A percentile compares a stretch with the other conserved stretches of the same genome.
These are phyloP conservation scores for Fusarium gaditjirri DNA, from an alignment of 2,329 filamentous ascomycete species.

Conservation along the genomic window DNA sequence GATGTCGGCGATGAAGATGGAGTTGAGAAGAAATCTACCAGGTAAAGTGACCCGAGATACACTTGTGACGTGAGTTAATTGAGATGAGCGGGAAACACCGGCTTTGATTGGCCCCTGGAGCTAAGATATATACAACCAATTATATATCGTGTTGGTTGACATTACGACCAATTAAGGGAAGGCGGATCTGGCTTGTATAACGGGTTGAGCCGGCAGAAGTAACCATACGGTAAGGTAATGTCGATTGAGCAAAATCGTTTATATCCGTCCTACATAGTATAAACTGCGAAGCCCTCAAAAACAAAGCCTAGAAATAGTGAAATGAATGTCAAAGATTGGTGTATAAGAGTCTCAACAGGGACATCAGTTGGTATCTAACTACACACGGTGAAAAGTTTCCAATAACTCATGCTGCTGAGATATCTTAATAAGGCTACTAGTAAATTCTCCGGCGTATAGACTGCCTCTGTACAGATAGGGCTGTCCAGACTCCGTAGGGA, in stretches of 20 bases:
- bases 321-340: not conserved
- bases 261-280: not conserved
- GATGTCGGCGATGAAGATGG: slow-evolving; percentile 21
- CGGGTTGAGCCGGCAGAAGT: not conserved
- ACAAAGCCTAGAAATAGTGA: not conserved
- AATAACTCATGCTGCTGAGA: not conserved
- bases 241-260: not conserved
- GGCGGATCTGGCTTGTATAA: not conserved
- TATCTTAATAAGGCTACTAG: not conserved
- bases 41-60: slow-evolving; percentile 3
- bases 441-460: not conserved
- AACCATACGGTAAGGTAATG: not conserved
- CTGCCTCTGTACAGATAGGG: not conserved
- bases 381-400: not conserved
- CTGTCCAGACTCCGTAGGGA: not conserved
- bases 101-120: slow-evolving; percentile 41
- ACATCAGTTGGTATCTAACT: not conserved
- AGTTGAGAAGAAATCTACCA: slow-evolving; percentile 26
- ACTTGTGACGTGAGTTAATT: slow-evolving; percentile 38
- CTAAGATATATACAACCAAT: slow-evolving; percentile 23
- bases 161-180: slow-evolving; percentile 24
- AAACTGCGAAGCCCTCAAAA: not conserved
- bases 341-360: not conserved
- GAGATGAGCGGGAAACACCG: slow-evolving; percentile 37
- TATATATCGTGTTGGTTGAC: not conserved